Base-by-base conservation (phyloP, 495 filamentous ascomycete genomes). In the Xylaria grammica region DNA sequence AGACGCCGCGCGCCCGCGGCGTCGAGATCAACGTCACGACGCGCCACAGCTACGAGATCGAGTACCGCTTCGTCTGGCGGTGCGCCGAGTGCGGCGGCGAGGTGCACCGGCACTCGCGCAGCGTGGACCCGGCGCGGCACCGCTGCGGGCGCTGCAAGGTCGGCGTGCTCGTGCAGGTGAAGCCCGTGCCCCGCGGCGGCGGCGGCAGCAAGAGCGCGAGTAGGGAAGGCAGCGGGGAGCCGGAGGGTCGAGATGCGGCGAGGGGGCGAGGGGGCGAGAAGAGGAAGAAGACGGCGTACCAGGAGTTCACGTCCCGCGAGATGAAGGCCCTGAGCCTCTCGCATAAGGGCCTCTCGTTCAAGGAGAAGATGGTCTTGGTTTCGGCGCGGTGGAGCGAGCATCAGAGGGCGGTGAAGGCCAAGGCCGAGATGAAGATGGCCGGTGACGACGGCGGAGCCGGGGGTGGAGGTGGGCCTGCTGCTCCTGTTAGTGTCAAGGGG, bases 61-160 rank as follows among this genome's bases (percentile, higher is more conserved):
- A 91, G 54, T 95, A 89, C 79, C 96, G 93, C 78, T 99, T 92
- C 75, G 75, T 91, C 26, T 98, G 96, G 94, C 73, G 79, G 30
- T 99, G 95, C 70, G 77, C 69, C n/a, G 79, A 61, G 19, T 98
- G 94, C 69, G 82, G 72, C 1, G 71, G 78, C 32, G 84, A 86
- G 69, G 94, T 87, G 69, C 88, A 91, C 65, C 83, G 94, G 4
- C 94, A 98, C 74, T 91, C 87, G 1, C 91, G 90, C 78, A 93
- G 90, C 64, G 88, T 98, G 48, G 85, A 97, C 70, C 79, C 88
- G 0, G 61, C 57, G 8, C 78, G 82, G 17, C 84, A 90, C 26
- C 80, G 80, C 8, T 98, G 95, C 76, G 91, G 92, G 3, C 68
- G 46, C 5, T 97, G 95, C 68, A 84, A 83, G 61, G 84, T 87